These are phyloP conservation scores for Cocos nucifera DNA, from an alignment of 176 grass and related monocot species.

Conservation along the genomic window DNA sequence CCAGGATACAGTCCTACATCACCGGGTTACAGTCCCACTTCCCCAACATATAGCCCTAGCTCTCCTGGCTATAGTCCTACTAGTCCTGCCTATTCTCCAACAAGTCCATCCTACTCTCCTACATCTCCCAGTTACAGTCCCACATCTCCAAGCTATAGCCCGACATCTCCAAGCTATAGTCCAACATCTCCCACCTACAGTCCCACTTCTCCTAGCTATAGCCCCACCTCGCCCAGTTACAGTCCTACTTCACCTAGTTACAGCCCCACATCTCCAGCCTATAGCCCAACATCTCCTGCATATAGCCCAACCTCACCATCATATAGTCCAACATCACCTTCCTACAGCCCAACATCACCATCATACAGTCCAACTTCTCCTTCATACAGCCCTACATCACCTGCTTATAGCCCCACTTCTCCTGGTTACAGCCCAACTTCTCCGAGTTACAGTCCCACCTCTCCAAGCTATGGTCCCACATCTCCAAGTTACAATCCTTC, in stretches of 20 bases:
- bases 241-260: conserved; percentile 44
- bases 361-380: no score
- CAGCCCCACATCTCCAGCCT: no score
- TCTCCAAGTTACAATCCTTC: neutral
- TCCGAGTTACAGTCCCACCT: no score
- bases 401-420: no score
- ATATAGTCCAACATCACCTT: no score
- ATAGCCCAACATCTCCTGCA: no score
- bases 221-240: conserved; percentile 45
- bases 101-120: conserved; percentile 44
- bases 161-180: conserved; percentile 43
- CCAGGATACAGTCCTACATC: conserved; percentile 8
- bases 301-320: no score
- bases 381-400: no score
- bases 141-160: conserved; percentile 52
- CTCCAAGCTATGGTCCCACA: no score
- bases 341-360: no score
- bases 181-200: conserved; percentile 59
- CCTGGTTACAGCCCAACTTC: no score
- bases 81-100: conserved; percentile 49
- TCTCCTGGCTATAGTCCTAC: conserved; percentile 35
- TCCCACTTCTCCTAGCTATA: conserved; percentile 48
- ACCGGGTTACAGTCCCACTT: neutral
- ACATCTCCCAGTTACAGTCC: conserved; percentile 53
- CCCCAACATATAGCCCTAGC: neutral